Evolutionary conservation across 2,329 filamentous ascomycete species (phyloP), one percentile per base, ranked within the genome.

Genomic region (Aspergillus piperis): DNA sequence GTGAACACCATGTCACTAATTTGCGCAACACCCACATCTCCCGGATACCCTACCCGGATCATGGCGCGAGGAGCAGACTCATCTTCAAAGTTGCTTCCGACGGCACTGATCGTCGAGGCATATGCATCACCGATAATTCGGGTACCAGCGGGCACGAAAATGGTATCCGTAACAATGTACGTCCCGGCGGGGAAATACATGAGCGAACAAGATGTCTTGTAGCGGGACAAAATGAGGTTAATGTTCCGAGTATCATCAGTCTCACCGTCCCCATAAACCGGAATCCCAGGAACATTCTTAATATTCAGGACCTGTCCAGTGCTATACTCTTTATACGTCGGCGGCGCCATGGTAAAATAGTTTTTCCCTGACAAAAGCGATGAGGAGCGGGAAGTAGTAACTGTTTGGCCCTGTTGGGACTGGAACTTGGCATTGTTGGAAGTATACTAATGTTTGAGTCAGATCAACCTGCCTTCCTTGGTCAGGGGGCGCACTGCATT

Each of bases 151-250:
- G 82, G 82, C n/a, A 84, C 67, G 39, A 74, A 70, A 13, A 84
- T 70, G 0, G 82, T 84, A 42, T 78, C 73, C 1, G 72, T 76
- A 13, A 83, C 76, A 13, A 81, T 69, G 62, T 83, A 88, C 8
- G 82, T 75, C 36, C 85, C 85, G 55, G 81, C 79, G 66, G 86
- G 84, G 60, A 87, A 78, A 72, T 82, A 87, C 5, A 85, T 74
- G 44, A 87, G 73, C 64, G 83, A 81, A 51, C 79, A 36, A 5
- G 32, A 78, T 15, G 74, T 70, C 5, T 77, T 77, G 8, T 71
- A 68, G 8, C 70, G 54, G 5, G 69, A 60, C 15, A 77, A 55
- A 42, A 75, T 73, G 3, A 63, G 62, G 52, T 77, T 77, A 57
- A 77, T 73, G 44, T 73, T 75, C 3, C 65, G 60, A 7, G 75